phyloP scores from a whole-genome alignment of 2,329 filamentous ascomycete species.

The Didymella lethalis region DNA sequence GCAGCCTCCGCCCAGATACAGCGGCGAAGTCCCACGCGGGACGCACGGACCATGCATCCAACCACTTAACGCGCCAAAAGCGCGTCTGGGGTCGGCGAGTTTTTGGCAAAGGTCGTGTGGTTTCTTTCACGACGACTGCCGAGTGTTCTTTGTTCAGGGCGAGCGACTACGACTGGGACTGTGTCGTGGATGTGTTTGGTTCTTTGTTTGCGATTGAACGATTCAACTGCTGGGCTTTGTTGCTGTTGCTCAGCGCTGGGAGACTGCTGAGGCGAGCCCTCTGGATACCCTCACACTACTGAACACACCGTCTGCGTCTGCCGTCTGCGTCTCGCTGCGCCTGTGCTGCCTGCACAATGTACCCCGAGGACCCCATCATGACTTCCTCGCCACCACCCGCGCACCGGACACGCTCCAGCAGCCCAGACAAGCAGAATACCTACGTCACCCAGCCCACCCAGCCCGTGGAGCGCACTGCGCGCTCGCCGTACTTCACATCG shows the following conservation, averaged over 20 bases:
- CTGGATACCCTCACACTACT: neutral
- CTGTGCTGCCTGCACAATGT: conserved; percentile 33
- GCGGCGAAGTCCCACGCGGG: neutral
- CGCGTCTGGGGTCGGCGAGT: conserved; percentile 10
- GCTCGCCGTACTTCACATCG: conserved; percentile 41
- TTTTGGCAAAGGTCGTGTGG: too few relatives aligned
- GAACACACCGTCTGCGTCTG: neutral
- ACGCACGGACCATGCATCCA: conserved; percentile 1
- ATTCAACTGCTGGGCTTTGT: neutral
- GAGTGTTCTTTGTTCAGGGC: neutral
- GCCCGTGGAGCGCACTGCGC: conserved; percentile 29
- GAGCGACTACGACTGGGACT: neutral
- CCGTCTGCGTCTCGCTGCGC: neutral
- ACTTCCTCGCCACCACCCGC: conserved; percentile 40
- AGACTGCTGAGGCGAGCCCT: conserved; percentile 10
- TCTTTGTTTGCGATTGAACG: conserved; percentile 5
- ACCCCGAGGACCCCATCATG: conserved; percentile 44
- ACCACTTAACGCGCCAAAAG: conserved; percentile 25
- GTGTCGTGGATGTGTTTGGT: neutral
- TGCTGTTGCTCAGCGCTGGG: conserved; percentile 7
- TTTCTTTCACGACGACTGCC: neutral
- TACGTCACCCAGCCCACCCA: conserved; percentile 55
- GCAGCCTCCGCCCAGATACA: neutral
- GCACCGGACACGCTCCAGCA: conserved; percentile 43
- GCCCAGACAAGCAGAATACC: conserved; percentile 60